A percentile compares a stretch with the other conserved stretches of the same genome.
Evolutionary conservation across 1,139 yeast species (phyloP).

Genomic region (Blastobotrys serpentis): DNA sequence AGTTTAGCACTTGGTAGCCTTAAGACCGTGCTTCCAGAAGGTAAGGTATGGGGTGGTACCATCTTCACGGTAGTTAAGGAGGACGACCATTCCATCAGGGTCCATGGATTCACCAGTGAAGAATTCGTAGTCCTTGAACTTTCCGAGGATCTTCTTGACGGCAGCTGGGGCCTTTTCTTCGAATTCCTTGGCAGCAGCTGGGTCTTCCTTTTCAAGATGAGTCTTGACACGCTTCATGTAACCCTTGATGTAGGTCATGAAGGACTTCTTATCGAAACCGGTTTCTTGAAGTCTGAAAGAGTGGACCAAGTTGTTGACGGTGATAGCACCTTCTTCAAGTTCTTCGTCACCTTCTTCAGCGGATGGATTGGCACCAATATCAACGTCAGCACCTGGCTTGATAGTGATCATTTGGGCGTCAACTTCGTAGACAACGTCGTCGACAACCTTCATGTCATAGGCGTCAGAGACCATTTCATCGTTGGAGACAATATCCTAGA

Average conservation of each 20-base stretch:
- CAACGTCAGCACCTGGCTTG: constrained; percentile 81
- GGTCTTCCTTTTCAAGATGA: constrained; percentile 80
- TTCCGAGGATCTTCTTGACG: constrained; percentile 91
- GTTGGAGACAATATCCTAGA: constrained; percentile 76
- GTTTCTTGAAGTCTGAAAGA: constrained; percentile 98
- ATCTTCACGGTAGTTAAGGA: constrained; percentile 99
- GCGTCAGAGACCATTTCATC: constrained; percentile 98
- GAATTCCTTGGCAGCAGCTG: constrained; percentile 80
- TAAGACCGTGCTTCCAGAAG: constrained; percentile 98
- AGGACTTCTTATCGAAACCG: constrained; percentile 95
- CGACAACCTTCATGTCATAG: constrained; percentile 83
- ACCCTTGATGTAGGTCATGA: constrained; percentile 92
- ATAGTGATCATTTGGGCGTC: constrained; percentile 91
- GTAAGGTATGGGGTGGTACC: constrained; percentile 97
- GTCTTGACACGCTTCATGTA: constrained; percentile 97
- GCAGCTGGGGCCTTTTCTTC: constrained; percentile 96
- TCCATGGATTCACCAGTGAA: constrained; percentile 99
- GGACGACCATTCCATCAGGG: constrained; percentile 97
- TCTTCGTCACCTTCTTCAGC: constrained; percentile 90
- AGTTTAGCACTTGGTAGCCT: constrained; percentile 58
- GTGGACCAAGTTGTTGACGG: constrained; percentile 97
- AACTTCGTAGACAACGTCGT: constrained; percentile 92
- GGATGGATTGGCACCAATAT: constrained; percentile 99
- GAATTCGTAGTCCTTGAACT: constrained; percentile 99
- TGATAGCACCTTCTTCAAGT: constrained; percentile 77